A percentile compares a stretch with the other conserved stretches of the same genome.
Conservation (phyloP, 1,284 basidiomycete species). For the Taiwanofungus camphoratus region DNA sequence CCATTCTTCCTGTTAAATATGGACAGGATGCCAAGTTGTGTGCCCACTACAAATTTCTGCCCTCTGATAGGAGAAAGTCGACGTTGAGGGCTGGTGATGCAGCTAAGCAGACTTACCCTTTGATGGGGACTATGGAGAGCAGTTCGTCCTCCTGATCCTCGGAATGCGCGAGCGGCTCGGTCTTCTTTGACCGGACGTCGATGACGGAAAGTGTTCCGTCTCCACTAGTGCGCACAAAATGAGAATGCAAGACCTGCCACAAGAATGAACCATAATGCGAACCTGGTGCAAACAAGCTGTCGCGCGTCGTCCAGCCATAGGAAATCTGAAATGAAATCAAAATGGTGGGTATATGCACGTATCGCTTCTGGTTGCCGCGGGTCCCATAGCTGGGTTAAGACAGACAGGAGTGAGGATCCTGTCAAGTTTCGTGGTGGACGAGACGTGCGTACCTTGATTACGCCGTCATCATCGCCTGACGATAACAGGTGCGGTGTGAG, state of each 20-base stretch:
- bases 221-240: constrained; percentile 45
- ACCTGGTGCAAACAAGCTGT: constrained; percentile 85
- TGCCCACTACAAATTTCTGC: constrained; percentile 83
- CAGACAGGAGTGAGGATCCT: neutral
- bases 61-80: constrained; percentile 37
- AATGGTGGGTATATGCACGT: constrained; percentile 80
- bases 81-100: neutral
- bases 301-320: constrained; percentile 81
- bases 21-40: constrained; percentile 86
- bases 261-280: constrained; percentile 14
- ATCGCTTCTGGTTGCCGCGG: constrained; percentile 61
- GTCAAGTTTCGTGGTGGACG: neutral
- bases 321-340: constrained; percentile 94
- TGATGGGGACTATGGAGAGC: constrained; percentile 79
- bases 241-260: neutral
- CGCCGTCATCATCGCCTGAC: constrained; percentile 91
- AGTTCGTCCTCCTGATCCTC: constrained; percentile 97
- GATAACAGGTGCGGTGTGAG: constrained; percentile 67
- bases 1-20: constrained; percentile 86
- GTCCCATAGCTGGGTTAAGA: constrained; percentile 77
- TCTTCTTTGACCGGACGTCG: constrained; percentile 77
- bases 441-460: constrained; percentile 69
- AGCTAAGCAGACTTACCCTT: constrained; percentile 45
- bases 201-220: constrained; percentile 90
- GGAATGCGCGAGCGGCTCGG: constrained; percentile 70